phyloP scores from a whole-genome alignment of 495 filamentous ascomycete species.

The Talaromyces thailandensis region DNA sequence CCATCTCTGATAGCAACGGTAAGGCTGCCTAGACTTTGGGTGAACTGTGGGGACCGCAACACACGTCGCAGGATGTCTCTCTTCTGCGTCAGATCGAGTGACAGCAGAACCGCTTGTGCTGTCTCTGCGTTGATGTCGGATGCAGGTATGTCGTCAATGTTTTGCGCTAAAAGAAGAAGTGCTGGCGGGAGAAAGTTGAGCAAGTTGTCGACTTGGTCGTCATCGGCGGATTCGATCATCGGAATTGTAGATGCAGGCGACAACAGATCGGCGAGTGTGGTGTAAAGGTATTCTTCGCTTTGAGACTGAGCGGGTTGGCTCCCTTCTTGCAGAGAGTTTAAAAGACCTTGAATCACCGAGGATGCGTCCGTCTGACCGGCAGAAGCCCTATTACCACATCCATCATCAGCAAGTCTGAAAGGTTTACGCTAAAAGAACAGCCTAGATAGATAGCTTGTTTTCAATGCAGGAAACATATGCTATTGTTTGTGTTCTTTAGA shows the following conservation, averaged over 20 bases:
- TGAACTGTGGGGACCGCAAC: conserved; percentile 83
- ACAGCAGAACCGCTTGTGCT: conserved; percentile 59
- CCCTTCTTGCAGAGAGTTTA: conserved; percentile 70
- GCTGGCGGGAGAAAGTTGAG: conserved; percentile 66
- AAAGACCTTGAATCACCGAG: conserved; percentile 70
- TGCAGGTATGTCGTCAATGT: conserved; percentile 45
- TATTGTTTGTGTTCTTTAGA: background rate
- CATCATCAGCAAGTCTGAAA: conserved; percentile 12
- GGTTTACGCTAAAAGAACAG: conserved; percentile 5
- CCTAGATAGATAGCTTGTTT: conserved; percentile 1
- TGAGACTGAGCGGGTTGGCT: conserved; percentile 34
- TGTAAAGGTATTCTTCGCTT: conserved; percentile 55
- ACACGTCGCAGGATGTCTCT: conserved; percentile 72
- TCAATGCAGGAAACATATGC: background rate
- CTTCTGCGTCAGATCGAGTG: conserved; percentile 72
- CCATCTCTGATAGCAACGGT: conserved; percentile 86
- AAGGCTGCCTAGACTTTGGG: conserved; percentile 73
- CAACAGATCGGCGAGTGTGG: conserved; percentile 81
- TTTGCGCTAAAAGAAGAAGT: conserved; percentile 65
- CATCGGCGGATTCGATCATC: conserved; percentile 57
- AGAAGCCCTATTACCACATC: conserved; percentile 24
- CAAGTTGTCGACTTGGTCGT: conserved; percentile 60
- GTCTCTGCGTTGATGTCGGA: conserved; percentile 57
- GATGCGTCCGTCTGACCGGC: conserved; percentile 45
- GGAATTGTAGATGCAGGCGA: conserved; percentile 66